These are phyloP conservation scores for Ogataea glucozyma DNA, from an alignment of 805 yeast genomes.

Conservation along the genomic window DNA sequence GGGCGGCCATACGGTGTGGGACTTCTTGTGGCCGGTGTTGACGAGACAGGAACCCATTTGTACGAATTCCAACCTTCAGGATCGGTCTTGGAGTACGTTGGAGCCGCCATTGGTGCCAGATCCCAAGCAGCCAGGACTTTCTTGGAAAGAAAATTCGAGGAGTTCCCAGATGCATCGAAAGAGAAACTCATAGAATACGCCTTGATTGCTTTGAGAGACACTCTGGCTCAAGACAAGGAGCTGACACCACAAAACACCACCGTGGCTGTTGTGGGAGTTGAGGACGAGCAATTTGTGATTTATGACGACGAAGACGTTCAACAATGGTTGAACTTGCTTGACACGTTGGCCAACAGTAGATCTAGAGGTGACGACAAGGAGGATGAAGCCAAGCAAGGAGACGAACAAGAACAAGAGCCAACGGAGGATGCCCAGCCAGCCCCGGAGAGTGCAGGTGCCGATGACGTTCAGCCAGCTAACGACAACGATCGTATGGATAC, in stretches of 20 bases:
- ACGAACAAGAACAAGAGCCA: constrained; percentile 23
- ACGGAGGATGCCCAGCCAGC: constrained; percentile 19
- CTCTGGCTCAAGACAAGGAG: constrained; percentile 92
- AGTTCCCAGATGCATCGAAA: constrained; percentile 56
- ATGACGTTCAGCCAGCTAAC: constrained; percentile 11
- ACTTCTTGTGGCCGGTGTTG: constrained; percentile 82
- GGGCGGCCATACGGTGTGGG: constrained; percentile 99
- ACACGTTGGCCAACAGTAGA: constrained; percentile 61
- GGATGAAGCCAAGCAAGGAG: constrained; percentile 31
- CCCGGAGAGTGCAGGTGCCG: constrained; percentile 7
- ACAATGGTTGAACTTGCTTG: constrained; percentile 78
- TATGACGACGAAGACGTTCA: constrained; percentile 87
- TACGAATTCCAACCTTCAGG: constrained; percentile 97
- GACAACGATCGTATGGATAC: constrained; percentile 41
- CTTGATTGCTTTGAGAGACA: constrained; percentile 88
- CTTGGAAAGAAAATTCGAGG: constrained; percentile 80
- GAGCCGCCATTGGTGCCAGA: constrained; percentile 97
- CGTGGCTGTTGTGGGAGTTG: constrained; percentile 89
- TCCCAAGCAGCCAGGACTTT: constrained; percentile 98
- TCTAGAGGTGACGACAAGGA: constrained; percentile 40
- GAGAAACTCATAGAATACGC: constrained; percentile 85
- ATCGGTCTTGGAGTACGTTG: constrained; percentile 83
- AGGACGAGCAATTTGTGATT: constrained; percentile 60
- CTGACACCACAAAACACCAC: constrained; percentile 81
- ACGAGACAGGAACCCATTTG: constrained; percentile 91